Evolutionary conservation across 1,284 basidiomycete species (phyloP), one percentile per base, ranked within the genome.

Genomic region (Trichosporon inkin): DNA sequence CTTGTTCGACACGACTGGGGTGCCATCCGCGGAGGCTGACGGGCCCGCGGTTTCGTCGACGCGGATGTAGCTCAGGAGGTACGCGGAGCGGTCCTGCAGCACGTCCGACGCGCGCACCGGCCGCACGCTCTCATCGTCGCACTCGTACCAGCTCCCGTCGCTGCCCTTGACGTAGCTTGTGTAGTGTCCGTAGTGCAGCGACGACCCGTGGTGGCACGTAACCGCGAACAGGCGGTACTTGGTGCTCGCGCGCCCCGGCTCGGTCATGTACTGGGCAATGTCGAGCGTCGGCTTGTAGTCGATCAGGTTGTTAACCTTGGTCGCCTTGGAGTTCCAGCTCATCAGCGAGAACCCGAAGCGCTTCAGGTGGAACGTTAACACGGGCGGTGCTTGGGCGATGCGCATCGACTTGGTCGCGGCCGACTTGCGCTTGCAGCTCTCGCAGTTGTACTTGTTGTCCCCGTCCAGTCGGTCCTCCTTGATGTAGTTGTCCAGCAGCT

Each of bases 341-440:
- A 66, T 66, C 47, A 68, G 71, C 57, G 67, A 70, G 61, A 73
- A 69, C n/a, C 68, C 71, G 78, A 99, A 99, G 17, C 96, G 86
- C 80, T 99, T 99, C 40, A 99, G 81, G 72, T 99, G 96, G n/a
- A 99, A 82, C 0, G 94, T 97, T 36, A 99, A 83, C n/a, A 94
- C 87, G 19, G 85, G 79, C 0, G 96, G 96, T 1, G 93, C 89
- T 60, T 91, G 84, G 58, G 95, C 86, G 57, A 99, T 76, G 73
- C 90, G 92, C 62, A 74, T 71, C 7, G 61, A 66, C 60, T 76
- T 56, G 3, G 60, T 67, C 37, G 75, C 75, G 14, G 67, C 68
- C n/a, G 73, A 68, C 63, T 75, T 77, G 55, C 62, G 58, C 62
- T 77, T 77, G 58, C 75, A 77, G 55, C 71, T 77, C 77, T 99